Conservation (phyloP, 2,329 filamentous ascomycete genomes). For the Taxawa tesnikishii region DNA sequence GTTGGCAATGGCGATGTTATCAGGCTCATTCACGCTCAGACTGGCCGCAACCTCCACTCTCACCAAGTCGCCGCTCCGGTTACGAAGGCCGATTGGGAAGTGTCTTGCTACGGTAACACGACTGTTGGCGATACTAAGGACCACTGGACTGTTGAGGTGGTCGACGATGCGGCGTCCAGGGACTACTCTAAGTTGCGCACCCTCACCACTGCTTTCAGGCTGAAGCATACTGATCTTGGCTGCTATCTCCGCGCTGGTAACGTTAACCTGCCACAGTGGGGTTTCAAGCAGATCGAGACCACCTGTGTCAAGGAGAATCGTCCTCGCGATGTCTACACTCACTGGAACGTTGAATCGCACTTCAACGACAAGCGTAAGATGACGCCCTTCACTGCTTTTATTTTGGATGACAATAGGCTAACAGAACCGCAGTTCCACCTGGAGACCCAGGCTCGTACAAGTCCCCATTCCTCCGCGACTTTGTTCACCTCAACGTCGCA, state of each 20-base stretch:
- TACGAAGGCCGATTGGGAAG: conserved; percentile 80
- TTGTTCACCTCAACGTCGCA: conserved; percentile 93
- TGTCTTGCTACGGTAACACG: conserved; percentile 90
- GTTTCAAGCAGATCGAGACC: conserved; percentile 98
- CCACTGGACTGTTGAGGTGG: conserved; percentile 89
- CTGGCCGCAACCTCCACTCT: conserved; percentile 92
- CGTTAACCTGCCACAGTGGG: conserved; percentile 94
- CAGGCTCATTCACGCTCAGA: conserved; percentile 86
- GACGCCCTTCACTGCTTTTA: neutral
- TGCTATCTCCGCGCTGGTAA: conserved; percentile 95
- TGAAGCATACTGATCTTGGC: conserved; percentile 68
- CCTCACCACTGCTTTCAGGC: conserved; percentile 81
- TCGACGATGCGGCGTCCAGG: conserved; percentile 75
- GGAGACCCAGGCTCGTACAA: conserved; percentile 86
- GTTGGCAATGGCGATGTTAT: conserved; percentile 67
- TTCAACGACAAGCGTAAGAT: conserved; percentile 80
- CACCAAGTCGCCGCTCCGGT: conserved; percentile 82
- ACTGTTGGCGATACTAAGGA: conserved; percentile 96
- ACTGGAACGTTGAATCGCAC: conserved; percentile 98
- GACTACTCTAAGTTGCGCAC: conserved; percentile 81
- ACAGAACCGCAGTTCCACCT: conserved; percentile 55
- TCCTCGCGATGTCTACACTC: conserved; percentile 83
- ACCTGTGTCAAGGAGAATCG: conserved; percentile 91
- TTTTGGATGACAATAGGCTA: conserved; percentile 14
- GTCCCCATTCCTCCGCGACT: conserved; percentile 95